These are phyloP conservation scores for Nigrograna mackinnonii DNA, from an alignment of 2,329 filamentous ascomycete genomes.

Conservation along the genomic window DNA sequence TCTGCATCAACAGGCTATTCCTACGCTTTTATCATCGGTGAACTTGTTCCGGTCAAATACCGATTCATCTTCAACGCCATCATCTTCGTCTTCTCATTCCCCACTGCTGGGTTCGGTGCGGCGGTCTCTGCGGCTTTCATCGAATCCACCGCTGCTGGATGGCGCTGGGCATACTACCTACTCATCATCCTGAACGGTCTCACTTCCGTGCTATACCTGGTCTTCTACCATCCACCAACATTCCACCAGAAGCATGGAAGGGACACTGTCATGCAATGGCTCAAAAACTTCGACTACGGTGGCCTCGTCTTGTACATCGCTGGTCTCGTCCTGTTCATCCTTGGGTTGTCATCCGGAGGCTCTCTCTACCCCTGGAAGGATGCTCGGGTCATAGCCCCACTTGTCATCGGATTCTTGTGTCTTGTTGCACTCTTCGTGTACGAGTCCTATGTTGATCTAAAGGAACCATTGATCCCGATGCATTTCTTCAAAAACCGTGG, in stretches of 20 bases:
- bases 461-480: constrained; percentile 41
- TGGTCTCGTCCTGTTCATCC: constrained; percentile 39
- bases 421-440: constrained; percentile 13
- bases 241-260: constrained; percentile 38
- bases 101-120: constrained; percentile 14
- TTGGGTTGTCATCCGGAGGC: constrained; percentile 11
- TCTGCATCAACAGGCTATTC: constrained; percentile 13
- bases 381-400: constrained; percentile 9
- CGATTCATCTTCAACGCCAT: constrained; percentile 12
- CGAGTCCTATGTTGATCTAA: constrained; percentile 14
- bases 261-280: constrained; percentile 21
- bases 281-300: constrained; percentile 44
- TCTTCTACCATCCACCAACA: constrained; percentile 54
- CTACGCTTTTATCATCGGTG: constrained; percentile 20
- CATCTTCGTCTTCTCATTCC: constrained; percentile 15
- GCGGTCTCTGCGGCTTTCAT: constrained; percentile 13
- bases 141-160: constrained; percentile 30
- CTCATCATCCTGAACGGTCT: constrained; percentile 48
- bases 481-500: constrained; percentile 36
- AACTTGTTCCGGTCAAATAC: constrained; percentile 31
- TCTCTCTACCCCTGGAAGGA: constrained; percentile 12
- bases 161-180: constrained; percentile 44
- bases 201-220: constrained; percentile 43
- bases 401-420: constrained; percentile 12
- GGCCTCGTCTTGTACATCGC: constrained; percentile 48